Evolutionary conservation across 164 flowering plant species (phyloP).

Genomic region (Santalum album): DNA sequence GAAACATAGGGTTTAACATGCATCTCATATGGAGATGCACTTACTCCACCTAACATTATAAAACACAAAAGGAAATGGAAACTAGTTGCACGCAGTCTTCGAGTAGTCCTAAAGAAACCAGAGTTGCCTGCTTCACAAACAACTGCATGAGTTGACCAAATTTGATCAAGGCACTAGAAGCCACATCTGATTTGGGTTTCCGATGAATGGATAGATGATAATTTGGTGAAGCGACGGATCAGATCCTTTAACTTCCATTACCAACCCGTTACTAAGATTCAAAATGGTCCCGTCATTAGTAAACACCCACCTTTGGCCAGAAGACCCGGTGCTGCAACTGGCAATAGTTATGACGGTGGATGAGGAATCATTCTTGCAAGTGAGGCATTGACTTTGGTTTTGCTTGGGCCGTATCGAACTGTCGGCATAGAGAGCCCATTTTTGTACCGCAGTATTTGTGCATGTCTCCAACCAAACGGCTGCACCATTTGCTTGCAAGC

Average conservation of each 20-base stretch:
- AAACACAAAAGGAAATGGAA: too few species aligned
- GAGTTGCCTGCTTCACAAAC: too few species aligned
- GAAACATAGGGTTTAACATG: too few species aligned
- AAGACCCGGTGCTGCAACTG: not conserved
- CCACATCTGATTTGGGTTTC: not conserved
- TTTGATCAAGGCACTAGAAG: not conserved
- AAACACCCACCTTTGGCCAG: not conserved
- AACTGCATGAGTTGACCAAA: too few species aligned
- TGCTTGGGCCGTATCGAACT: not conserved
- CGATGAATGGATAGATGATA: not conserved
- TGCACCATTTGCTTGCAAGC: not conserved
- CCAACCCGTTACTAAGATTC: not conserved
- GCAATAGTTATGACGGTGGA: not conserved
- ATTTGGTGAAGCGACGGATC: not conserved
- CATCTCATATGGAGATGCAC: too few species aligned
- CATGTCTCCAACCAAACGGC: not conserved
- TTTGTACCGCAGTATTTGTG: not conserved
- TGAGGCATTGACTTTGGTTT: not conserved
- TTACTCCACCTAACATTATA: too few species aligned
- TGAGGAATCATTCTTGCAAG: not conserved
- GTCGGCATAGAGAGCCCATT: not conserved
- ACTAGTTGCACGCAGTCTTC: not conserved
- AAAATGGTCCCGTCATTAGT: not conserved
- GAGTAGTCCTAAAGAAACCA: not conserved
- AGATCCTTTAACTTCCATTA: not conserved